Evolutionary conservation across 768 basidiomycete genomes (phyloP).

Genomic region (Trametopsis cervina): DNA sequence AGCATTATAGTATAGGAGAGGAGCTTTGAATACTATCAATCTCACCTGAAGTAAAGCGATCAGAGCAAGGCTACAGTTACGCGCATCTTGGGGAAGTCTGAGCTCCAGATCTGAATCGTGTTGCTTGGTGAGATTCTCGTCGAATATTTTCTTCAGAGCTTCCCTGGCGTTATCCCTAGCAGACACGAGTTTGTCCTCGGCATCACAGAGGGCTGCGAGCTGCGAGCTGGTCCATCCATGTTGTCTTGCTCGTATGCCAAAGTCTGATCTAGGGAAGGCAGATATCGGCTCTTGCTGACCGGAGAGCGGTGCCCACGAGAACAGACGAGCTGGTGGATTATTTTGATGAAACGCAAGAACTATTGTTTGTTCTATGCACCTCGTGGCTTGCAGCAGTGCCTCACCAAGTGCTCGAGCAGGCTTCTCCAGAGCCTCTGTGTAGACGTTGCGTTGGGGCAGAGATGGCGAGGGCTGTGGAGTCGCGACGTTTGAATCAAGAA

Average conservation of each 20-base stretch:
- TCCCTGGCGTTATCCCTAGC: conserved; percentile 23
- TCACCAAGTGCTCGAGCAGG: conserved; percentile 25
- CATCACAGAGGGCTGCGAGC: conserved; percentile 3
- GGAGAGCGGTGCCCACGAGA: conserved; percentile 1
- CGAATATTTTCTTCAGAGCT: conserved; percentile 27
- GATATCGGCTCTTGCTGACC: background rate
- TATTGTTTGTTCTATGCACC: conserved; percentile 28
- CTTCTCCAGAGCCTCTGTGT: conserved; percentile 4
- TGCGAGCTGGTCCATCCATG: conserved; percentile 9
- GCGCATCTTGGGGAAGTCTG: conserved; percentile 24
- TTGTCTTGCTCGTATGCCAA: background rate
- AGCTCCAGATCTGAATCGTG: conserved; percentile 14
- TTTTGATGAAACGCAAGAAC: conserved; percentile 23
- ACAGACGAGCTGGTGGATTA: conserved; percentile 8
- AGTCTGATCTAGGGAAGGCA: background rate
- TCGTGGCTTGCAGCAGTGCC: conserved; percentile 30
- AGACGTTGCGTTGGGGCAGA: background rate
- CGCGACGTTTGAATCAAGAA: background rate
- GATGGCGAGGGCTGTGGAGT: conserved; percentile 2
- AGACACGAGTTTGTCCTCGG: conserved; percentile 19
- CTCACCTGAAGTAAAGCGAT: conserved; percentile 40
- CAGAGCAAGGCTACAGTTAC: conserved; percentile 33
- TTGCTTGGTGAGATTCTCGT: conserved; percentile 24
- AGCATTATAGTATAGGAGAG: background rate
- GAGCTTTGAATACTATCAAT: no score